Base-by-base conservation (phyloP, 2,329 filamentous ascomycete species). In the Phoma herbarum region DNA sequence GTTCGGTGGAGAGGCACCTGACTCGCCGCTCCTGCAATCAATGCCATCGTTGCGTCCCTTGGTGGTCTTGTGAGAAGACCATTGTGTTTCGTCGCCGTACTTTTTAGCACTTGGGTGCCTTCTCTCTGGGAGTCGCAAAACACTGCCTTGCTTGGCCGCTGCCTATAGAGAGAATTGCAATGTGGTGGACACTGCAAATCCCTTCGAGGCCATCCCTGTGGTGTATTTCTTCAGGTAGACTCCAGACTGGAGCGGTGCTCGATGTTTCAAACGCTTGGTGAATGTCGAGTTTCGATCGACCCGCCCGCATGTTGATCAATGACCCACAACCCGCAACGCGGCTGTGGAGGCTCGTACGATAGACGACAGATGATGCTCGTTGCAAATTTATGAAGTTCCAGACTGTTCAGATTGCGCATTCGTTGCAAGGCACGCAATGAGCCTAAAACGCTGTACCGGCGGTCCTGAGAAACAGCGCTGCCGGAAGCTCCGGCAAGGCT, bases 301-400 rank as follows among this genome's bases (percentile, higher is more conserved):
- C 56, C 56, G 56, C 31, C 45, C 50, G 33, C 22, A 28, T 50
- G 50, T 25, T 54, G 56, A 59, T 59, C 56, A 46, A 22, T n/a
- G 56, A 43, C 46, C 56, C 56, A 59, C 56, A 45, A 25, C 26
- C 48, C 43, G 48, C 43, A 16, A 44, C 25, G 14, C 18, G 43
- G 25, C 28, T 50, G 50, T 35, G 50, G 56, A 52, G 49, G 25
- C 50, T 45, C 45, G 45, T 54, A 59, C 37, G 37, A 41, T 18
- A 50, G 44, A 50, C 10, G 37, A 41, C 26, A 18, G 33, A 50
- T 53, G 39, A 50, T 50, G 50, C 46, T 46, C 41, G 56, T 54
- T 51, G 50, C 50, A 50, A 35, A 22, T 51, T 59, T 42, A 54
- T 54, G 45, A 50, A 18, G 56, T 53, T 54, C 56, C 39, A 59